Evolutionary conservation across 2,329 filamentous ascomycete genomes (phyloP), one percentile per base, ranked within the genome.

Genomic region (Neospermospora avenae): DNA sequence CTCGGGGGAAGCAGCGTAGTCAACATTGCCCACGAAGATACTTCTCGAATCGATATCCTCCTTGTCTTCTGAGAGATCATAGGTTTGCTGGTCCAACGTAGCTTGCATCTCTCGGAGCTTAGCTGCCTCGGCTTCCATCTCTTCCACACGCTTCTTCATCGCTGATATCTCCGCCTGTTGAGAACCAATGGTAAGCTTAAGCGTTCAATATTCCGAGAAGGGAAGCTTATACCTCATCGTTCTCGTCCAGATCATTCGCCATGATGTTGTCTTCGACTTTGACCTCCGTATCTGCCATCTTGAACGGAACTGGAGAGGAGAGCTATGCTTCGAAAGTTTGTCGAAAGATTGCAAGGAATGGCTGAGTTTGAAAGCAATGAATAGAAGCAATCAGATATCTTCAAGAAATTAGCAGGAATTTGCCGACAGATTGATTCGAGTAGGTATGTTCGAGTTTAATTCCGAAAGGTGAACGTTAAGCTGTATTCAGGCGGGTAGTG

Each of bases 1-100:
- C 77, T 99, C 95, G 2, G 95, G 95, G 28, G 92, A 96, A 22
- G 93, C 93, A 64, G 91, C 93, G 76, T 99, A 99, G 77, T 99
- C 95, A 67, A 99, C 95, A 70, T 99, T 99, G 68, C 95, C 95
- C 46, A 99, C 95, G 74, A 99, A 99, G 76, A 99, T 92, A 77
- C 92, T 97, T 71, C 95, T 88, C 67, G 88, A 88, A 77, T 99
- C 95, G 61, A 99, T 87, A 68, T 97, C 96, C 75, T 97, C 93
- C 77, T 96, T 96, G 78, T 93, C 92, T 74, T 98, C 95, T 67
- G 89, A 85, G 63, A 95, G 81, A 69, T 90, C 90, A 66, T 91
- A 87, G 64, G 86, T 87, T 71, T 95, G 89, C 73, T 93, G 87
- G 74, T 98, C 93, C 63, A 98, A 83, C 57, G 83, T 87, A 58